phyloP scores from a whole-genome alignment of 345 rosid genomes.

The Geranium rotundifolium region DNA sequence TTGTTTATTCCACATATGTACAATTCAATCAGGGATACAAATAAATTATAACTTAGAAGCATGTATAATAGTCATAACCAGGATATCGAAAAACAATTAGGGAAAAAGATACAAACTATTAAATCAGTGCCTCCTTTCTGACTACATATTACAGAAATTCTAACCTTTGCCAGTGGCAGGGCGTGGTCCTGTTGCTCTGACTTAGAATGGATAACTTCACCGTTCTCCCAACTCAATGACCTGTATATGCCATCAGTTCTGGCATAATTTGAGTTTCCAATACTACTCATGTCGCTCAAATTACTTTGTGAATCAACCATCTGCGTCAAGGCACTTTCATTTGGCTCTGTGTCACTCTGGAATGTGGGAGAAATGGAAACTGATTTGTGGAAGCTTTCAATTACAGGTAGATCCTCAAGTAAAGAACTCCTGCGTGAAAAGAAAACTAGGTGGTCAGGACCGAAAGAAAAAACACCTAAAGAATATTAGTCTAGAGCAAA shows the following conservation, averaged over 20 bases:
- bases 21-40: too few species aligned
- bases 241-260: conserved; percentile 18
- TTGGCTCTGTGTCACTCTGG: conserved; percentile 8
- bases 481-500: not conserved
- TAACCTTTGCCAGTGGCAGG: too few species aligned
- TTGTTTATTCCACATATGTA: too few species aligned
- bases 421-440: conserved; percentile 34
- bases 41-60: too few species aligned
- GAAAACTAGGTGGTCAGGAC: conserved; percentile 5
- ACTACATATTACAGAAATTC: too few species aligned
- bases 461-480: conserved; percentile 4
- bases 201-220: conserved; percentile 8
- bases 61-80: too few species aligned
- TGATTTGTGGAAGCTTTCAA: conserved; percentile 17
- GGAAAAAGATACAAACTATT: too few species aligned
- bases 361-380: conserved; percentile 21
- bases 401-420: conserved; percentile 26
- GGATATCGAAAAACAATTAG: too few species aligned
- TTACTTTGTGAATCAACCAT: conserved; percentile 19
- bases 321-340: conserved; percentile 11
- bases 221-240: conserved; percentile 17
- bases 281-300: conserved; percentile 8
- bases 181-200: not conserved
- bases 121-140: too few species aligned
- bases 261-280: conserved; percentile 22